A percentile compares a stretch with the other conserved stretches of the same genome.
These are phyloP conservation scores for Trichoderma arundinaceum DNA, from an alignment of 2,329 filamentous ascomycete genomes.

Conservation along the genomic window DNA sequence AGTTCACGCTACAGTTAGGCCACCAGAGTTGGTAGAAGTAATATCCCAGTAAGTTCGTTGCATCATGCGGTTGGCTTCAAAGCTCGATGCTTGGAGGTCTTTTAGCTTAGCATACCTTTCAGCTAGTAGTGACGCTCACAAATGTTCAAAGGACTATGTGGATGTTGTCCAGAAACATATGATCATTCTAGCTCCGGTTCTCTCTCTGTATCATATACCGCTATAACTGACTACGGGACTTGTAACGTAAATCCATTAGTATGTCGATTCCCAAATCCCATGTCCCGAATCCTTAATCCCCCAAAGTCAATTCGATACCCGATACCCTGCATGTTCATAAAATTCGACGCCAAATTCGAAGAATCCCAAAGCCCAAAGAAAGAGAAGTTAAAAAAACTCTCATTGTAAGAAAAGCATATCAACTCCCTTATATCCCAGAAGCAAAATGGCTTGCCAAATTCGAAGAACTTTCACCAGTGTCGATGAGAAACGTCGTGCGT, in stretches of 20 bases:
- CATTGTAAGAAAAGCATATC: background rate
- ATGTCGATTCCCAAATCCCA: background rate
- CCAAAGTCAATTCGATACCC: background rate
- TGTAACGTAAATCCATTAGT: background rate
- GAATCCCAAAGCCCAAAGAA: background rate
- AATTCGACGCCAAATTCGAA: background rate
- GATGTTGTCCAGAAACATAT: too few species aligned
- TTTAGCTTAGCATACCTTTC: too few species aligned
- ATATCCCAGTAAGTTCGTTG: too few species aligned
- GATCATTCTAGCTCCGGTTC: too few species aligned
- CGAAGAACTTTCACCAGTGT: background rate
- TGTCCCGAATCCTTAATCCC: background rate
- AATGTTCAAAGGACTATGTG: too few species aligned
- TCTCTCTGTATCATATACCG: background rate
- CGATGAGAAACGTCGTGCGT: background rate
- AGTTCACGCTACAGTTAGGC: too few species aligned
- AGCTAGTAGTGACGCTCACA: too few species aligned
- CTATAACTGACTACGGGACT: background rate
- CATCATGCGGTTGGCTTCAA: too few species aligned
- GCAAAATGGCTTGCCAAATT: background rate
- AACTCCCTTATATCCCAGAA: background rate
- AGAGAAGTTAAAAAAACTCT: background rate
- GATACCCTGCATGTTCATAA: background rate
- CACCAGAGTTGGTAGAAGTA: too few species aligned
- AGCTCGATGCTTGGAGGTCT: too few species aligned